Percentiles rank a stretch among this genome's conserved stretches.
These are phyloP conservation scores for Talaromyces stipitatus DNA, from an alignment of 495 filamentous ascomycete species.

Conservation along the genomic window DNA sequence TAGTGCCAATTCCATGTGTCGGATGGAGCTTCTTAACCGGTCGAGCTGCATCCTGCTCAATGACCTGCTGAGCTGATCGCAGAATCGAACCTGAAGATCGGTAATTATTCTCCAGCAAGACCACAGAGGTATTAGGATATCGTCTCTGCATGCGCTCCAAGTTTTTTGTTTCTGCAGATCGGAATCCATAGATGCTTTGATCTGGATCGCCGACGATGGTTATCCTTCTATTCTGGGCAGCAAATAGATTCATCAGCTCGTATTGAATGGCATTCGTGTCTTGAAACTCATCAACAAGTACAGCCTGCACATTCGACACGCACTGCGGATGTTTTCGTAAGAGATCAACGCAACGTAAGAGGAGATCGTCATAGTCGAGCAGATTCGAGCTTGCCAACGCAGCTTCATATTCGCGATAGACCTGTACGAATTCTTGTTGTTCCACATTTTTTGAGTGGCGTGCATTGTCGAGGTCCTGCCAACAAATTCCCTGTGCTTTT, in stretches of 20 bases:
- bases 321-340: conserved; percentile 72
- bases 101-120: conserved; percentile 93
- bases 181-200: conserved; percentile 97
- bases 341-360: conserved; percentile 77
- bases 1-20: conserved; percentile 72
- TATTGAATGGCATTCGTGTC: conserved; percentile 96
- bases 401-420: conserved; percentile 74
- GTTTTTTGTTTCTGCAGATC: conserved; percentile 94
- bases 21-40: conserved; percentile 72
- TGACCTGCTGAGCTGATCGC: conserved; percentile 70
- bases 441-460: conserved; percentile 46
- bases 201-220: conserved; percentile 97
- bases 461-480: conserved; percentile 31
- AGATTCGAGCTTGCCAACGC: conserved; percentile 70
- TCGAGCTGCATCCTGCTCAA: conserved; percentile 80
- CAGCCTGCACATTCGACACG: conserved; percentile 82
- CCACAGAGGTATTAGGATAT: conserved; percentile 69
- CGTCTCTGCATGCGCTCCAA: conserved; percentile 66
- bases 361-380: conserved; percentile 92
- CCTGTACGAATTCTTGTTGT: conserved; percentile 63
- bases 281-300: conserved; percentile 97
- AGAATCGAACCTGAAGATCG: conserved; percentile 89
- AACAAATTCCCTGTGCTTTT: conserved; percentile 64
- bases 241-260: conserved; percentile 87
- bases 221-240: conserved; percentile 60